Conservation (phyloP, 176 grass and related monocot species). For the maize (Zea mays) region DNA sequence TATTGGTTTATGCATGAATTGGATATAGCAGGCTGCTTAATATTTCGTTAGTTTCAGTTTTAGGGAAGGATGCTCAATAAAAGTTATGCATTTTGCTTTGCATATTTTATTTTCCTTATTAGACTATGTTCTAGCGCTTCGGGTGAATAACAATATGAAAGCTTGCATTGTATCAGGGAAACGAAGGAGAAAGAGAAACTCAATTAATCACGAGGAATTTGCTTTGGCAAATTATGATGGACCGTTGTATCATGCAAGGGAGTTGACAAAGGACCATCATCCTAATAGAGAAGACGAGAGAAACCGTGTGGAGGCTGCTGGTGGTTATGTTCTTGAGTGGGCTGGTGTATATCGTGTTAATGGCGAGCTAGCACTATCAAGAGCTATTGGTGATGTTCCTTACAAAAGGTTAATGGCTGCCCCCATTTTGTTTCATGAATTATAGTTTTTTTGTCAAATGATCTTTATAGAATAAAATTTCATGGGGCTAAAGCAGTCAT, state of each 20-base stretch:
- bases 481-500: neutral
- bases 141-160: slow-evolving; percentile 31
- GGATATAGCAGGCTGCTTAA: neutral
- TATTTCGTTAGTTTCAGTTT: neutral
- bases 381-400: slow-evolving; percentile 85
- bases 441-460: neutral
- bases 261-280: slow-evolving; percentile 91
- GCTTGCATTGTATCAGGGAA: slow-evolving; percentile 48
- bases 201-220: slow-evolving; percentile 34
- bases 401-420: slow-evolving; percentile 70
- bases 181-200: slow-evolving; percentile 63
- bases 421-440: neutral
- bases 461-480: neutral
- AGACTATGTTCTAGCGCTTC: slow-evolving; percentile 19
- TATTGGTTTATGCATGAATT: slow-evolving; percentile 28
- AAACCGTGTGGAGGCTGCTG: slow-evolving; percentile 82
- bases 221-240: slow-evolving; percentile 64
- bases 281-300: slow-evolving; percentile 96
- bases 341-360: slow-evolving; percentile 84
- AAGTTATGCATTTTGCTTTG: neutral
- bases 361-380: slow-evolving; percentile 80
- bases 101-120: neutral
- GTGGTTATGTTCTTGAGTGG: slow-evolving; percentile 87
- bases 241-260: slow-evolving; percentile 61
- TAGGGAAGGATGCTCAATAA: neutral